These are phyloP conservation scores for Pelargonium australe DNA, from an alignment of 441 rosid genomes.

Conservation along the genomic window DNA sequence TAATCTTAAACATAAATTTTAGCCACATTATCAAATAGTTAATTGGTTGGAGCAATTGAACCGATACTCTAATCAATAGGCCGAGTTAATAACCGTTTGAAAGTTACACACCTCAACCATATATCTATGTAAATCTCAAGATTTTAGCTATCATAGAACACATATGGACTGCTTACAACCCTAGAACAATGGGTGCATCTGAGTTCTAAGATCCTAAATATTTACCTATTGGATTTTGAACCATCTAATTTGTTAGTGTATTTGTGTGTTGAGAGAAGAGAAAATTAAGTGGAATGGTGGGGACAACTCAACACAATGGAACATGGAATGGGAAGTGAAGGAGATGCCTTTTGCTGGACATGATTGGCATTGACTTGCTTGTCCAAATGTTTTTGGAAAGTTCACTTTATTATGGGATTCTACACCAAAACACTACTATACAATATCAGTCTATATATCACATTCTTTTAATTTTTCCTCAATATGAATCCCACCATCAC, in stretches of 20 bases:
- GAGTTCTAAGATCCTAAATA: no score
- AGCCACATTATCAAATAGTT: no score
- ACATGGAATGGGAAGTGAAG: constrained; percentile 7
- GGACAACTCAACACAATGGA: constrained; percentile 11
- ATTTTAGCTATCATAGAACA: no score
- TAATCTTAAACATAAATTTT: no score
- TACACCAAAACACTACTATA: constrained; percentile 1
- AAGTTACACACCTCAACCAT: no score
- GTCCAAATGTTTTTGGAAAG: constrained; percentile 73
- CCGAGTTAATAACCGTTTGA: no score
- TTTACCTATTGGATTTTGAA: no score
- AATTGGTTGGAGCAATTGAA: no score
- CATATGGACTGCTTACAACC: no score
- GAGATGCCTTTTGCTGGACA: constrained; percentile 49
- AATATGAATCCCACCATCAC: not conserved
- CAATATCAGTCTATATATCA: not conserved
- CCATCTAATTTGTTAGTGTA: not conserved
- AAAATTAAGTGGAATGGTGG: constrained; percentile 22
- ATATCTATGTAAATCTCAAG: no score
- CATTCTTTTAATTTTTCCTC: not conserved
- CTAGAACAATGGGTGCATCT: no score
- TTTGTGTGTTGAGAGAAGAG: not conserved
- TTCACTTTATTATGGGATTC: constrained; percentile 47
- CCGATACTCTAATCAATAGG: no score
- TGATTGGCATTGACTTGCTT: constrained; percentile 86